These are phyloP conservation scores for Heterobasidion irregulare DNA, from an alignment of 1,284 basidiomycete species.

Conservation along the genomic window DNA sequence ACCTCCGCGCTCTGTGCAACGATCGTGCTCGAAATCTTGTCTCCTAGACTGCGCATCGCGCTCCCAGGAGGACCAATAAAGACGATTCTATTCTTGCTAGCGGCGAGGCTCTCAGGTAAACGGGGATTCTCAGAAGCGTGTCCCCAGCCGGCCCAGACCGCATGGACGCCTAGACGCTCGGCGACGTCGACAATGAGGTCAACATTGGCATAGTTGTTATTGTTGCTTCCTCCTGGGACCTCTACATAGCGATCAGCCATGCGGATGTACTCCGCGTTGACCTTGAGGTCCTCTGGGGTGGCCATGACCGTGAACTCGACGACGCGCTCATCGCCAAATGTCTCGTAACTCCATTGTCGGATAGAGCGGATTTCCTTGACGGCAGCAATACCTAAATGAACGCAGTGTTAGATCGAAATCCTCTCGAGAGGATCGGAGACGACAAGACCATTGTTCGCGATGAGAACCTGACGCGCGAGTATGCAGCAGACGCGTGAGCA, in stretches of 20 bases:
- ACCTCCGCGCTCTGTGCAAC: slow-evolving; percentile 96
- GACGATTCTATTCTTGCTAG: slow-evolving; percentile 92
- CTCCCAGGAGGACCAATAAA: slow-evolving; percentile 99
- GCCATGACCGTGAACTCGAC: slow-evolving; percentile 99
- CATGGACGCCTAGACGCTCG: slow-evolving; percentile 95
- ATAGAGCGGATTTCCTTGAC: slow-evolving; percentile 99
- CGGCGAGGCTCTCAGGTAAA: slow-evolving; percentile 89
- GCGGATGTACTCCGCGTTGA: slow-evolving; percentile 99
- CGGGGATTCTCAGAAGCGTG: slow-evolving; percentile 99
- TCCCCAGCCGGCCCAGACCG: slow-evolving; percentile 99
- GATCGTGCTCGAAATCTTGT: slow-evolving; percentile 99
- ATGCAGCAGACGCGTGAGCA: slow-evolving; percentile 1
- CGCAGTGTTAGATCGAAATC: slow-evolving; percentile 13
- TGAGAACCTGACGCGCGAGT: slow-evolving; percentile 56
- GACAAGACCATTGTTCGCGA: slow-evolving; percentile 87
- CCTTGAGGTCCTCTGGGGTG: slow-evolving; percentile 96
- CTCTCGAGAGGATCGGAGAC: slow-evolving; percentile 2
- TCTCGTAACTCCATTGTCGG: slow-evolving; percentile 99
- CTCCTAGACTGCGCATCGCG: slow-evolving; percentile 98
- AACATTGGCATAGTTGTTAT: slow-evolving; percentile 99
- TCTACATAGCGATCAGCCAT: slow-evolving; percentile 99
- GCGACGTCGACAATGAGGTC: slow-evolving; percentile 99
- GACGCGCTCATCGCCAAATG: slow-evolving; percentile 92
- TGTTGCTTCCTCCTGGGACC: slow-evolving; percentile 96
- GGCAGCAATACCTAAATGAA: slow-evolving; percentile 80